Evolutionary conservation across 306 rosid species (phyloP).

Genomic region (Mucuna pruriens): DNA sequence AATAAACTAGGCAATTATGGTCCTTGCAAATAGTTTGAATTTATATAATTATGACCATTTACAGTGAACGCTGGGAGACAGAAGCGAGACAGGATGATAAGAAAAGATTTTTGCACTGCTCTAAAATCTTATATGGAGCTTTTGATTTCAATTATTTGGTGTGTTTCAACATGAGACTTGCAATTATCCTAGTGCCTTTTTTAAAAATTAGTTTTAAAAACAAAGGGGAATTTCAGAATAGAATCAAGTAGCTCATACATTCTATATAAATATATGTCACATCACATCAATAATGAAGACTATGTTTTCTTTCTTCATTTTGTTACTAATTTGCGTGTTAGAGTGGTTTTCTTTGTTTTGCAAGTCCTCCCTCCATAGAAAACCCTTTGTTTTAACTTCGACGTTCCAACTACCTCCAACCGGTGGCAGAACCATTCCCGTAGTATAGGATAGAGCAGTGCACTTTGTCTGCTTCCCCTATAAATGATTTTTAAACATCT

Average conservation of each 20-base stretch:
- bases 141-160: background rate
- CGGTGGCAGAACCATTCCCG: background rate
- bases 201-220: background rate
- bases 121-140: background rate
- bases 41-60: background rate
- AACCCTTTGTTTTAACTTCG: background rate
- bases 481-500: too few relatives aligned
- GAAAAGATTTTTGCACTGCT: background rate
- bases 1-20: conserved; percentile 1
- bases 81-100: background rate
- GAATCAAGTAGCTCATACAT: background rate
- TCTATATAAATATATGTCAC: background rate
- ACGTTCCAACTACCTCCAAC: background rate
- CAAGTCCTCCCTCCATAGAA: background rate
- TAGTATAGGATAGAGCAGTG: background rate
- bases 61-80: background rate
- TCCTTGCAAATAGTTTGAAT: background rate
- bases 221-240: background rate
- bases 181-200: background rate
- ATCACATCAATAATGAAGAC: background rate
- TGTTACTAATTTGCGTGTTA: background rate
- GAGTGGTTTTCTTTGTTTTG: background rate
- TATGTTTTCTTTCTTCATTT: background rate
- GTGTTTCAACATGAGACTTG: background rate
- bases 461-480: background rate